Percentiles rank a stretch among this genome's conserved stretches.
Evolutionary conservation across 2,329 filamentous ascomycete species (phyloP).

Genomic region (Chrysosporium keratinophilum): DNA sequence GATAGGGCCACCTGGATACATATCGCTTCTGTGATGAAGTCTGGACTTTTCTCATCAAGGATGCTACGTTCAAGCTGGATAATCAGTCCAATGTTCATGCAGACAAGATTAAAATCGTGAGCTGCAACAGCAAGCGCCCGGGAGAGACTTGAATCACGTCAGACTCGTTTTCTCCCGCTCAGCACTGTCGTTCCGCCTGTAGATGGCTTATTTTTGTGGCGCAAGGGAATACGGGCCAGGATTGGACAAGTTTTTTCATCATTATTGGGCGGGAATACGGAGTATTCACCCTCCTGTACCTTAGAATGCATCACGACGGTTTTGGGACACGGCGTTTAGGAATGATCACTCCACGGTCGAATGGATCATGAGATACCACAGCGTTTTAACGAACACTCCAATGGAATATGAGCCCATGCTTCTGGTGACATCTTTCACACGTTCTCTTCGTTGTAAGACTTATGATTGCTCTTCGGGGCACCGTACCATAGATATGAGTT

Average conservation of each 20-base stretch:
- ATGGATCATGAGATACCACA: background rate
- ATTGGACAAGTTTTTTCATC: background rate
- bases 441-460: no score
- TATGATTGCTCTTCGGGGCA: no score
- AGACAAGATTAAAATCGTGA: slow-evolving; percentile 97
- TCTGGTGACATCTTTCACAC: no score
- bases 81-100: slow-evolving; percentile 63
- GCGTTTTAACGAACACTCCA: no score
- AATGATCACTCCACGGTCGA: background rate
- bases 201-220: background rate
- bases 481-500: no score
- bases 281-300: background rate
- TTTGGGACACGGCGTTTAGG: background rate
- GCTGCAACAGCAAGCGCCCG: slow-evolving; percentile 81
- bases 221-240: background rate
- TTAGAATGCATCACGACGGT: background rate
- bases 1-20: slow-evolving; percentile 85
- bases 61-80: slow-evolving; percentile 97
- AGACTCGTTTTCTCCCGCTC: background rate
- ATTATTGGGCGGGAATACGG: background rate
- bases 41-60: slow-evolving; percentile 98
- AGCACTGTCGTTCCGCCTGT: background rate
- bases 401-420: no score
- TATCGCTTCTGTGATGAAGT: slow-evolving; percentile 99
- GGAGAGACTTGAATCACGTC: slow-evolving; percentile 39